phyloP scores from a whole-genome alignment of 352 stramenopile genomes.

The Globisporangium middletonii region DNA sequence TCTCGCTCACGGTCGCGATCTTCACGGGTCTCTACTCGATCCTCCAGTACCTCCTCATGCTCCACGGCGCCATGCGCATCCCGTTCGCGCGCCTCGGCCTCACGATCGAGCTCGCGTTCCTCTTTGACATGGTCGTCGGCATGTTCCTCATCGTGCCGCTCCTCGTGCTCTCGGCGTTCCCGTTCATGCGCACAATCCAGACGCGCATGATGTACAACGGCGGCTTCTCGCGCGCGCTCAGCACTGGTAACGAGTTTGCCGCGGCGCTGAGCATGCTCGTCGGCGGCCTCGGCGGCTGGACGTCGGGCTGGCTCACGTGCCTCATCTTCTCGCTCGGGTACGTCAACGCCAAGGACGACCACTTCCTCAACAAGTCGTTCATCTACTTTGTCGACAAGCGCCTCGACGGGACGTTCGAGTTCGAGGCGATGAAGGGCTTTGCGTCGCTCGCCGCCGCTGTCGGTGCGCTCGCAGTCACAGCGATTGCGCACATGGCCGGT shows the following conservation, averaged over 20 bases:
- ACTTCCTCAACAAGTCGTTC: conserved; percentile 84
- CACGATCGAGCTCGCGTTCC: conserved; percentile 72
- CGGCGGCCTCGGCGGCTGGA: conserved; percentile 60
- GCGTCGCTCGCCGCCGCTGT: conserved; percentile 43
- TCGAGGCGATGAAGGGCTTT: conserved; percentile 70
- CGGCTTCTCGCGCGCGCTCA: conserved; percentile 78
- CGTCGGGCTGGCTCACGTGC: conserved; percentile 77
- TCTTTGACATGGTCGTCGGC: conserved; percentile 84
- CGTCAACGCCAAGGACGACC: conserved; percentile 62
- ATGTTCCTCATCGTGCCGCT: conserved; percentile 71
- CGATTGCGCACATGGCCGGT: conserved; percentile 50
- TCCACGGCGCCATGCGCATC: conserved; percentile 63
- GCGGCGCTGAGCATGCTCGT: conserved; percentile 74
- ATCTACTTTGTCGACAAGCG: conserved; percentile 68
- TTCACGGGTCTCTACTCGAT: conserved; percentile 74
- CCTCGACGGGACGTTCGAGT: conserved; percentile 38
- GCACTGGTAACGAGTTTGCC: conserved; percentile 75
- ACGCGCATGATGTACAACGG: conserved; percentile 91
- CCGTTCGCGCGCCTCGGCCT: conserved; percentile 61
- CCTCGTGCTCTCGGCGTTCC: conserved; percentile 71
- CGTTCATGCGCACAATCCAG: conserved; percentile 87
- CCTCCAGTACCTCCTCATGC: conserved; percentile 66
- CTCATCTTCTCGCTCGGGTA: conserved; percentile 80
- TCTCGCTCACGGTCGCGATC: conserved; percentile 58
- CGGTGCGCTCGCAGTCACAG: conserved; percentile 42